Evolutionary conservation across 441 rosid species (phyloP).

Genomic region (Hypseocharis bilobata): DNA sequence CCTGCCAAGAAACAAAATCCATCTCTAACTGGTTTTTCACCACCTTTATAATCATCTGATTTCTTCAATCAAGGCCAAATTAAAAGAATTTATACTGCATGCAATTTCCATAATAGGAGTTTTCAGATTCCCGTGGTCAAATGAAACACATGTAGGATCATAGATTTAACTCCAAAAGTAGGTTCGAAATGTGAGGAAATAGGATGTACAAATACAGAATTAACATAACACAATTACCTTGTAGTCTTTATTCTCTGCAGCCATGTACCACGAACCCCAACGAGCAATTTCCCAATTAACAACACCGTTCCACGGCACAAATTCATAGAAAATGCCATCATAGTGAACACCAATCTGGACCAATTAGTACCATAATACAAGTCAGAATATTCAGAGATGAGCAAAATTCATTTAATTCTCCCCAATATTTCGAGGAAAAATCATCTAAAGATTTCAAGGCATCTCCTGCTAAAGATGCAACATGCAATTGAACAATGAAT

Average conservation of each 20-base stretch:
- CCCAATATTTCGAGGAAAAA: not conserved
- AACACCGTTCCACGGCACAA: constrained; percentile 86
- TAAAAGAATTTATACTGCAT: not conserved
- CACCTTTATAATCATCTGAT: not conserved
- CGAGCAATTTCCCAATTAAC: constrained; percentile 63
- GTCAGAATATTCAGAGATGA: not conserved
- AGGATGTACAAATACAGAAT: not conserved
- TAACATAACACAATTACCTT: constrained; percentile 36
- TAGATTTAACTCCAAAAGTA: no score
- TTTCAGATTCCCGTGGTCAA: not conserved
- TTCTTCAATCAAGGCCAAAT: constrained; percentile 2
- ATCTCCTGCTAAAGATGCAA: not conserved
- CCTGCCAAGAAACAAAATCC: constrained; percentile 33
- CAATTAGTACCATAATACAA: constrained; percentile 2
- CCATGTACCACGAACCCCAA: constrained; percentile 80
- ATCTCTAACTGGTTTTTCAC: not conserved
- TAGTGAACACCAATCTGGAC: constrained; percentile 83
- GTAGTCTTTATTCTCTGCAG: constrained; percentile 66
- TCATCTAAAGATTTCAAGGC: not conserved
- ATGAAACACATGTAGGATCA: no score
- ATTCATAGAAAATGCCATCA: constrained; percentile 66
- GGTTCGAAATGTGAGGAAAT: no score
- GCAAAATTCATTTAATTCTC: not conserved
- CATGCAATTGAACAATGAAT: not conserved
- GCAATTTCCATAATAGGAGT: not conserved